A percentile compares a stretch with the other conserved stretches of the same genome.
phyloP scores from a whole-genome alignment of 2,329 filamentous ascomycete species.

The Aspergillus ochraceus region DNA sequence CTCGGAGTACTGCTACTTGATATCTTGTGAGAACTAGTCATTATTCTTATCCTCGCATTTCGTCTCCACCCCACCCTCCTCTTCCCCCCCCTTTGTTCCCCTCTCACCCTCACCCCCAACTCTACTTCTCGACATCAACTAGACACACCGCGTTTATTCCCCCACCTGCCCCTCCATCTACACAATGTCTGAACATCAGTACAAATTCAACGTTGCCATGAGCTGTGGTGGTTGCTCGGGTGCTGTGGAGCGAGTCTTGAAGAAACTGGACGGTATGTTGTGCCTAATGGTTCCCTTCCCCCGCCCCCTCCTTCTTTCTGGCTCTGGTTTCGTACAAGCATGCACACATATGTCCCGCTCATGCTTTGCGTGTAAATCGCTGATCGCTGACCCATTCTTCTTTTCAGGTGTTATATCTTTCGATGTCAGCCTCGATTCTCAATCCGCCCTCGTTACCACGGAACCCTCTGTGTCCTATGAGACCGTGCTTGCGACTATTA shows the following conservation, averaged over 20 bases:
- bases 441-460: slow-evolving; percentile 77
- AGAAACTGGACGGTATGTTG: slow-evolving; percentile 78
- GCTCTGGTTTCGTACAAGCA: neutral
- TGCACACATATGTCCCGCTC: neutral
- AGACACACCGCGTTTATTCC: neutral
- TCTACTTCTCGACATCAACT: neutral
- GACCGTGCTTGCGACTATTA: slow-evolving; percentile 80
- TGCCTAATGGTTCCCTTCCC: slow-evolving; percentile 2
- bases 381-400: neutral
- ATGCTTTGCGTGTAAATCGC: neutral
- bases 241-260: slow-evolving; percentile 86
- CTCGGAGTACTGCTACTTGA: neutral
- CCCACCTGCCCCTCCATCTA: neutral
- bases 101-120: neutral
- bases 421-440: slow-evolving; percentile 82
- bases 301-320: neutral
- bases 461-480: slow-evolving; percentile 71
- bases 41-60: neutral
- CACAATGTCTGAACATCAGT: slow-evolving; percentile 73
- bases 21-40: neutral
- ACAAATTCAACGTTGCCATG: slow-evolving; percentile 96
- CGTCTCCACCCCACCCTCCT: neutral
- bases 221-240: slow-evolving; percentile 94
- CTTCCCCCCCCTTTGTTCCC: neutral
- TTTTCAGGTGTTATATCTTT: slow-evolving; percentile 75